These are phyloP conservation scores for Fereydounia khargensis DNA, from an alignment of 1,284 basidiomycete species.

Conservation along the genomic window DNA sequence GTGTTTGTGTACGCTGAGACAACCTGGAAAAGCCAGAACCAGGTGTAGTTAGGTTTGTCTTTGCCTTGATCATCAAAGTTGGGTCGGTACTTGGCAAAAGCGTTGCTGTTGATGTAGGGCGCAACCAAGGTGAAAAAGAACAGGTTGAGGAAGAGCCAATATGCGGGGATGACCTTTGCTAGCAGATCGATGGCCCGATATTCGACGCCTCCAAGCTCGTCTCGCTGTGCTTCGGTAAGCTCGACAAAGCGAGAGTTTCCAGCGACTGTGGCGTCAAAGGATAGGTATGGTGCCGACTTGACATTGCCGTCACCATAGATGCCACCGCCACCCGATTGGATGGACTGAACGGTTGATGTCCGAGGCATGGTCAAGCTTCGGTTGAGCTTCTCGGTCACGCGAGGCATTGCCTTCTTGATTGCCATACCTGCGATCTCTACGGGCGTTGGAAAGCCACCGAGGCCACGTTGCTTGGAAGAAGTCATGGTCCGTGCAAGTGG, in stretches of 20 bases:
- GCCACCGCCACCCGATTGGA: constrained; percentile 53
- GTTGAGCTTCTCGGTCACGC: constrained; percentile 32
- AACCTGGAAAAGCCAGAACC: constrained; percentile 84
- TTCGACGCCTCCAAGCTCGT: constrained; percentile 91
- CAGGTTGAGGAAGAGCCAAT: constrained; percentile 25
- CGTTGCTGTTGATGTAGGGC: constrained; percentile 46
- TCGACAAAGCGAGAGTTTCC: constrained; percentile 81
- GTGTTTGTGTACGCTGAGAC: constrained; percentile 87
- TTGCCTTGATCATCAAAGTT: constrained; percentile 42
- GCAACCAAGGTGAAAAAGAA: constrained; percentile 40
- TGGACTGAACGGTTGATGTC: constrained; percentile 65
- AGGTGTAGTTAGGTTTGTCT: constrained; percentile 57
- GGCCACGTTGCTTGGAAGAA: constrained; percentile 61
- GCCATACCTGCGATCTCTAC: constrained; percentile 64
- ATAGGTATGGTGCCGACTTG: constrained; percentile 71
- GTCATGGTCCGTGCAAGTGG: constrained; percentile 59
- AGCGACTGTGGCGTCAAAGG: constrained; percentile 66
- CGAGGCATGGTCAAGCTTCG: constrained; percentile 66
- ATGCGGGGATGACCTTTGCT: constrained; percentile 59
- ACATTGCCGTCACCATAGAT: constrained; percentile 5
- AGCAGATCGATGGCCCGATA: constrained; percentile 81
- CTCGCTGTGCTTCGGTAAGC: constrained; percentile 76
- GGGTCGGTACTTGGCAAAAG: constrained; percentile 33
- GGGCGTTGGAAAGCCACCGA: constrained; percentile 88
- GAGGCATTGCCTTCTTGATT: constrained; percentile 51